Base-by-base conservation (phyloP, 768 basidiomycete species). In the Suillus paluster region DNA sequence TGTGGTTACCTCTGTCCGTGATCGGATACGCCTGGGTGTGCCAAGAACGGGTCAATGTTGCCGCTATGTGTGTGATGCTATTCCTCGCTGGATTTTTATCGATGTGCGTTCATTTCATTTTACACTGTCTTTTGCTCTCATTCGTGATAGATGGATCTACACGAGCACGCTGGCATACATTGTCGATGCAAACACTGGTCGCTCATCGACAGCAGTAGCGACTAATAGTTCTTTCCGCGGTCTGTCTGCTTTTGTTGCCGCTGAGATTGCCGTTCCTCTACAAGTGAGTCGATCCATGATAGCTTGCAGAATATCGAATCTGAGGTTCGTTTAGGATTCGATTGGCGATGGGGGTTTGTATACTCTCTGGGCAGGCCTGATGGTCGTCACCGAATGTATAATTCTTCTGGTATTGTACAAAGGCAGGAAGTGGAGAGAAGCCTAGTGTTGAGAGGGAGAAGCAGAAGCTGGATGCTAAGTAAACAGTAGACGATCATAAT, bases 111-210 rank as follows among this genome's bases (percentile, higher is more conserved):
- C 12, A 27, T 58, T 63, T 23, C 15, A 19, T 15, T 58, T 48
- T 44, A 34, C 33, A 27, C 33, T 38, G 5, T 54, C 4, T 27
- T 39, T 33, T 27, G 2, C 25, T 39, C 38, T 56, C 14, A 55
- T 45, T 21, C 5, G 15, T 45, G 55, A 3, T 64, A 86, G 83
- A 62, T 80, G 80, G 74, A 84, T 86, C 57, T 90, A 88, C 69
- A 78, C 84, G 2, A 87, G 84, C 42, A 88, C 89, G 1, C 79
- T 97, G 23, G 90, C 94, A 0, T 96, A 94, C 69, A 84, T 95
- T 46, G 92, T 95, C 19, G 95, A 97, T 68, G 86, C 92, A 8
- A 96, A 96, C 69, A 77, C 79, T 8, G 95, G 95, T 8, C 84
- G 91, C 10, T 92, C 92, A 1, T 90, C 92, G 1, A 86, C 86